A percentile compares a stretch with the other conserved stretches of the same genome.
Conservation (phyloP, 1,139 yeast species). For the Lodderomyces beijingensis region DNA sequence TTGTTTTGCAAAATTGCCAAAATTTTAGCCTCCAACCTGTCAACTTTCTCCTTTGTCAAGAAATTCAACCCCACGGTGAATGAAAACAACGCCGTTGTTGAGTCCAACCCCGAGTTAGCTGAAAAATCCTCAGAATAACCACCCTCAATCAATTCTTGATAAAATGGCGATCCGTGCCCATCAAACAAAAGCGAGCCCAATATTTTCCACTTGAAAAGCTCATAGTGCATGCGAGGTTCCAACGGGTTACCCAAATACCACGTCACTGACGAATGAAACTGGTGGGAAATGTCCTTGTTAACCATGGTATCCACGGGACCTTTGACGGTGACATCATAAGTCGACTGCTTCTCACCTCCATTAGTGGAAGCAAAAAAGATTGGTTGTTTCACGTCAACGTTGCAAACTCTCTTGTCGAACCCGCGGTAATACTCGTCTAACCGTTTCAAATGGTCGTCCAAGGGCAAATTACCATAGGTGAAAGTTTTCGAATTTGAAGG, state of each 20-base stretch:
- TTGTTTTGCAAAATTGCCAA: conserved; percentile 31
- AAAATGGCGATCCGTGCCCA: conserved; percentile 89
- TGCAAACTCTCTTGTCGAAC: conserved; percentile 47
- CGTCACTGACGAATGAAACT: conserved; percentile 75
- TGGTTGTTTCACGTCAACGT: conserved; percentile 23
- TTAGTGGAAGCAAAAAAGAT: conserved; percentile 20
- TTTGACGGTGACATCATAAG: conserved; percentile 31
- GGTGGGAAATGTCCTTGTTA: conserved; percentile 58
- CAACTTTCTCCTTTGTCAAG: conserved; percentile 47
- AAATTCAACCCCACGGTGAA: conserved; percentile 88
- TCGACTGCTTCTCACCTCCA: conserved; percentile 8
- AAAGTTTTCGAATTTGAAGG: conserved; percentile 87
- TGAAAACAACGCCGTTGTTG: conserved; percentile 72
- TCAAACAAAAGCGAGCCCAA: conserved; percentile 72
- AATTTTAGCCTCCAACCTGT: conserved; percentile 43
- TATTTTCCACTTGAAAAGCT: conserved; percentile 69
- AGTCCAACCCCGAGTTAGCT: conserved; percentile 84
- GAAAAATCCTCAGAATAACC: conserved; percentile 85
- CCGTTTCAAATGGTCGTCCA: conserved; percentile 57
- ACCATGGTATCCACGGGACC: conserved; percentile 86
- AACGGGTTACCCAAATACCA: conserved; percentile 81
- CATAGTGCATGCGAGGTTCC: conserved; percentile 49
- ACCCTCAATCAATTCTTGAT: conserved; percentile 77
- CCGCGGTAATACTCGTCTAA: conserved; percentile 48
- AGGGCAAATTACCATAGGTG: conserved; percentile 79